Base-by-base conservation (phyloP, 2,329 filamentous ascomycete genomes). In the Fusarium sp. region DNA sequence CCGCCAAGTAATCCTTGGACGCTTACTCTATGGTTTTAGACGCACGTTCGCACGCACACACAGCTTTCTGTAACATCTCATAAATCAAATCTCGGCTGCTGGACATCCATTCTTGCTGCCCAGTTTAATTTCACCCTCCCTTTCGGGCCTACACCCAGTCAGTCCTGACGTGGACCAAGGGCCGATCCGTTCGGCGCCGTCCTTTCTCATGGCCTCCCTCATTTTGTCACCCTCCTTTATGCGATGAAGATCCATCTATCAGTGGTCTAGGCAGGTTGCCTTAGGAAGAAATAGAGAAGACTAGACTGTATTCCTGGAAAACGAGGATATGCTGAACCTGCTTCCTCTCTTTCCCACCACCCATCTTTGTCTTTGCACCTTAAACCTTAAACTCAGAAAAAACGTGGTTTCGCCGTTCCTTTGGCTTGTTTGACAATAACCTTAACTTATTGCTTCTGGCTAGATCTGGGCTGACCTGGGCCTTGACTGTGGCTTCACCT, bases 111-210 rank as follows among this genome's bases (percentile, higher is more conserved):
- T 57, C 34, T 58, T 68, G 64, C 59, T 68, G 64, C 59, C 66
- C 66, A 65, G 66, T 50, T 64, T 71, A 69, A 55, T 55, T 64
- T 63, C 68, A 69, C 55, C 34, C 48, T 54, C 52, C 44, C 39
- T 63, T 53, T 69, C 51, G 53, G 49, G 57, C 55, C 53, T 62
- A 63, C 64, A 53, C 62, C 64, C 59, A 58, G 54, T 43, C 69
- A 45, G 58, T 46, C 55, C 64, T 72, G 70, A 73, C 73, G 73
- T 75, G 71, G 73, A 66, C 56, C 71, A 72, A 75, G 73, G 73
- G 69, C 71, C 73, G 73, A 71, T 73, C 73, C 73, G 73, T 68
- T 64, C 68, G 63, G 69, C 67, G 53, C 68, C 58, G 42, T 66
- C 61, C 44, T 24, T 42, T 58, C 51, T 54, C 43, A 58, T 33